Base-by-base conservation (phyloP, 1,284 basidiomycete genomes). In the Agroathelia rolfsii region DNA sequence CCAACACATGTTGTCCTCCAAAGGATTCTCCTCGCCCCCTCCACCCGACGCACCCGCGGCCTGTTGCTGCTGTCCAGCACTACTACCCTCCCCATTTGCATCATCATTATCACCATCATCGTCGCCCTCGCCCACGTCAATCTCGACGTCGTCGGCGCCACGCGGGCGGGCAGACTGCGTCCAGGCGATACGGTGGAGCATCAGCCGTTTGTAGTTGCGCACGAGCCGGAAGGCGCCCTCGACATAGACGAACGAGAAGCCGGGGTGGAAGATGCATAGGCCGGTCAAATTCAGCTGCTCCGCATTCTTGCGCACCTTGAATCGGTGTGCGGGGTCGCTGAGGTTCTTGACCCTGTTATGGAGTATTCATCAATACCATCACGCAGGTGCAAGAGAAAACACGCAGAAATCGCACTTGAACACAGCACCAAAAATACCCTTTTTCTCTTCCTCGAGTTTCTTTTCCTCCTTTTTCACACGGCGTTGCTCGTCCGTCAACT, bases 301-400 rank as follows among this genome's bases (percentile, higher is more conserved):
- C 2, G 94, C 94, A 49, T 97, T 98, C 66, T 86, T 88, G 40
- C 86, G 77, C 24, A 97, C 86, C 63, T 98, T 99, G 71, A 92
- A 96, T 42, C 85, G 81, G 50, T 99, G 95, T 10, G 87, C 71
- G 0, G 85, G 88, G 53, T 96, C 90, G n/a, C 80, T 72, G 28
- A 98, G 74, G 37, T 77, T 85, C 51, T 84, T 83, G 44, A 99
- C 71, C 59, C 87, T 89, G 45, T 6, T 24, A 36, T 35, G 35
- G 28, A 23, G 21, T 35, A 23, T 21, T 38, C 9, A 47, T 32
- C 12, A 21, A 34, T 28, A 37, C n/a, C 18, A 15, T 19, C 34
- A 22, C 35, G 6, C 12, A 35, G 18, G 20, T 6, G n/a, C n/a
- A 36, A 36, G 13, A 23, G 24, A 36, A 11, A 22, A 30, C 43